Conservation (phyloP, 2,329 filamentous ascomycete genomes). For the Fusarium caatingaense region DNA sequence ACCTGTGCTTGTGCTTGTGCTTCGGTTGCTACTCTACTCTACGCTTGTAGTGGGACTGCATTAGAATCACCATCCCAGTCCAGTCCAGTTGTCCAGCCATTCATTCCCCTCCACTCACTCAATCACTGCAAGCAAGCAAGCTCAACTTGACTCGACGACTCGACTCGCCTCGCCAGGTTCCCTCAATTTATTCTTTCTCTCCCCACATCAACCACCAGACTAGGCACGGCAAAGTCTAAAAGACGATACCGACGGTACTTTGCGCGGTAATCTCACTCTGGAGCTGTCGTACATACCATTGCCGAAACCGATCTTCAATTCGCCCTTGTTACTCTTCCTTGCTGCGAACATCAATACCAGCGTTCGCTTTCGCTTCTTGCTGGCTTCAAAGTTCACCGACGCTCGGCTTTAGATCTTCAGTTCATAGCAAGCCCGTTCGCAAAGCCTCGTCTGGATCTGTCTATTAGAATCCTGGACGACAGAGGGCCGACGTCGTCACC, state of each 20-base stretch:
- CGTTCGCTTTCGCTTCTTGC: conserved; percentile 9
- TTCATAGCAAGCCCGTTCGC: conserved; percentile 16
- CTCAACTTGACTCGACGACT: conserved; percentile 31
- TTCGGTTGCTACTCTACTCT: not conserved
- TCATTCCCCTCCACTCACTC: conserved; percentile 23
- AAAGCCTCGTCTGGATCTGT: conserved; percentile 42
- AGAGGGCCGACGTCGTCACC: conserved; percentile 42
- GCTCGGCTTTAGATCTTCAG: conserved; percentile 27
- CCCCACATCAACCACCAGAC: conserved; percentile 33
- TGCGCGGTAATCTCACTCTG: conserved; percentile 42
- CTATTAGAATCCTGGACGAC: conserved; percentile 32
- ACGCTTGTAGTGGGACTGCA: conserved; percentile 34
- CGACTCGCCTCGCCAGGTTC: conserved; percentile 31
- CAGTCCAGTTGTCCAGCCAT: conserved; percentile 13
- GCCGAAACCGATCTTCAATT: conserved; percentile 24
- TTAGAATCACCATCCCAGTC: conserved; percentile 34
- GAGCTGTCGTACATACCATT: conserved; percentile 31
- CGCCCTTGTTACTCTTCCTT: conserved; percentile 10
- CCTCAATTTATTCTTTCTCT: conserved; percentile 35
- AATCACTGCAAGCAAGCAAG: not conserved
- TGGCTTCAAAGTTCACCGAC: conserved; percentile 24
- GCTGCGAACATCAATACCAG: conserved; percentile 33
- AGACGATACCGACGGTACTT: conserved; percentile 26
- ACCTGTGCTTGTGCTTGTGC: conserved; percentile 18
- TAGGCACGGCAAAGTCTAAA: conserved; percentile 23